Evolutionary conservation across 352 stramenopile genomes (phyloP).

Genomic region (Aphanomyces euteiches): DNA sequence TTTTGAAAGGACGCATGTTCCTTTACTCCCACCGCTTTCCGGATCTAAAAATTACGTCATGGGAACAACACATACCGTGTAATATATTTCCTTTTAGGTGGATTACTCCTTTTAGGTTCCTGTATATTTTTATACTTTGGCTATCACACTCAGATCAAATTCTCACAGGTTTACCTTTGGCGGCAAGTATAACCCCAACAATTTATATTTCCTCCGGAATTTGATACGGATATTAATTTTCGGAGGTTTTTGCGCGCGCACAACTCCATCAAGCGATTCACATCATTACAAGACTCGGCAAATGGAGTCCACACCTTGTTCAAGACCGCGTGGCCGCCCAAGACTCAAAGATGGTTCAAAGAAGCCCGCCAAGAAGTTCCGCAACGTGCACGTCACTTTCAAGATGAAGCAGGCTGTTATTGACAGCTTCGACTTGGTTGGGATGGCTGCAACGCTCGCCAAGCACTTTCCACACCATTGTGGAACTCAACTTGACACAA

Average conservation of each 20-base stretch:
- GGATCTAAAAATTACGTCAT: no score
- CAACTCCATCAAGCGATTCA: not conserved
- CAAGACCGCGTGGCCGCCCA: not conserved
- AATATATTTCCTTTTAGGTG: not conserved
- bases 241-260: not conserved
- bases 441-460: not conserved
- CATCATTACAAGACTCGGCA: not conserved
- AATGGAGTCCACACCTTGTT: not conserved
- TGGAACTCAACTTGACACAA: slow-evolving; percentile 7
- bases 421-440: not conserved
- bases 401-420: not conserved
- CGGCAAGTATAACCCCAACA: not conserved
- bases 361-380: not conserved
- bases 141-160: no score
- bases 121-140: no score
- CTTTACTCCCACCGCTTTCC: no score
- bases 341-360: not conserved
- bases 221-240: slow-evolving; percentile 3
- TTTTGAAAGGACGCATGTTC: no score
- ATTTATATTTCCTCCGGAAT: not conserved
- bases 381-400: slow-evolving; percentile 4
- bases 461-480: not conserved
- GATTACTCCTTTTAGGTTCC: no score
- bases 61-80: no score
- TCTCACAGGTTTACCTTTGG: not conserved